Evolutionary conservation across 1,139 yeast genomes (phyloP), one percentile per base, ranked within the genome.

Genomic region (Petasospora rhodanensis): DNA sequence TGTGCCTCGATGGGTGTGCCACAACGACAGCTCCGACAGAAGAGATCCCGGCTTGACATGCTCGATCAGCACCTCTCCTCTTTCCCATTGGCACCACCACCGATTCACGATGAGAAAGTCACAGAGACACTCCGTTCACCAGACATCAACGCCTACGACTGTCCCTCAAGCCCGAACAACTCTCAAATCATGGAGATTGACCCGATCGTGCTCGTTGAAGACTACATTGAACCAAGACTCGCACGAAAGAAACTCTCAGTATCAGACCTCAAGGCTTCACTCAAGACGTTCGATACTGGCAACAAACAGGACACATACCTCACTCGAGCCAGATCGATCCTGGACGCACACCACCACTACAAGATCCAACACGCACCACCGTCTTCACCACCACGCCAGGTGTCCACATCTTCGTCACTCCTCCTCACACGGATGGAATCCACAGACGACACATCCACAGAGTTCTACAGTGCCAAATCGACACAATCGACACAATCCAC

Each of bases 31-130:
- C 24, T 22, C 12, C 7, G 26, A 17, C 28, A 26, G 13, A 56
- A 56, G 28, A 53, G 58, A 12, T 79, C 87, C 1, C 67, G 68
- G 37, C 59, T 81, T 10, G 87, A 80, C 43, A 60, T 79, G 36
- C 64, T 80, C 6, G 86, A 81, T 49, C 74, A 68, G 46, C 69
- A 71, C 14, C 56, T 81, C 34, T 80, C 89, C 0, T 78, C 86
- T 2, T 70, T 79, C 42, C 86, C 86, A 6, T 52, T 76, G 22
- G 76, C 81, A 4, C 81, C 80, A 14, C 83, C 80, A 2, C 47
- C 54, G 2, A 24, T 35, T 2, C 49, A 51, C 22, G 29, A 43
- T 14, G 46, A 42, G 27, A 37, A 44, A 30, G 36, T 35, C 12
- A 40, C 43, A 2, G 40, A 39, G 9, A 12, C 22, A 1, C 47